Evolutionary conservation across 192 early-diverging fungal species (phyloP).

Genomic region (Coemansia sp.): DNA sequence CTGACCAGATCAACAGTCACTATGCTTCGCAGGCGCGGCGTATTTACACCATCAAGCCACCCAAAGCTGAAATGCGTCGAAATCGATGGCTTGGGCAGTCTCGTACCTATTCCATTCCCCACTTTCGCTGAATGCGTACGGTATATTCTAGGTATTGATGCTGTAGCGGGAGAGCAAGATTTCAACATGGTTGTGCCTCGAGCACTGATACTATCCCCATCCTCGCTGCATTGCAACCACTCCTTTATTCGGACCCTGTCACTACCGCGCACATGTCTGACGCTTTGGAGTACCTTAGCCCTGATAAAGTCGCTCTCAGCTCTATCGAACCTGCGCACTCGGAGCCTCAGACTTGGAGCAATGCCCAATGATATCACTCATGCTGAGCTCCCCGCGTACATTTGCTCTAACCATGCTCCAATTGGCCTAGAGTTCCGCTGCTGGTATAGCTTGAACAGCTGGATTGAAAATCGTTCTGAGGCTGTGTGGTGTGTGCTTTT

Average conservation of each 20-base stretch:
- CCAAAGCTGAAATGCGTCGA: neutral
- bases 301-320: neutral
- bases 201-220: too few relatives aligned
- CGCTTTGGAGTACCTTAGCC: neutral
- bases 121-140: neutral
- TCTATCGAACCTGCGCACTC: neutral
- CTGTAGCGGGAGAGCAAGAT: too few relatives aligned
- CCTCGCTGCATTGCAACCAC: neutral
- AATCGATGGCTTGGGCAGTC: neutral
- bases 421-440: neutral
- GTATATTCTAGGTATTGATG: neutral
- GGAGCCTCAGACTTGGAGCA: neutral
- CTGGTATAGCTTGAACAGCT: neutral
- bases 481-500: too few relatives aligned
- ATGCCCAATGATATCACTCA: neutral
- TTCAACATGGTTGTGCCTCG: too few relatives aligned
- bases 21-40: neutral
- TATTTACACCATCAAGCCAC: neutral
- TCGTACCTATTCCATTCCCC: neutral
- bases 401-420: neutral
- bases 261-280: neutral
- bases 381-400: neutral
- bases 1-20: neutral
- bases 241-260: neutral
- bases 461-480: too few relatives aligned